Evolutionary conservation across 352 stramenopile species (phyloP), one percentile per base, ranked within the genome.

Genomic region (Globisporangium iwayamae): DNA sequence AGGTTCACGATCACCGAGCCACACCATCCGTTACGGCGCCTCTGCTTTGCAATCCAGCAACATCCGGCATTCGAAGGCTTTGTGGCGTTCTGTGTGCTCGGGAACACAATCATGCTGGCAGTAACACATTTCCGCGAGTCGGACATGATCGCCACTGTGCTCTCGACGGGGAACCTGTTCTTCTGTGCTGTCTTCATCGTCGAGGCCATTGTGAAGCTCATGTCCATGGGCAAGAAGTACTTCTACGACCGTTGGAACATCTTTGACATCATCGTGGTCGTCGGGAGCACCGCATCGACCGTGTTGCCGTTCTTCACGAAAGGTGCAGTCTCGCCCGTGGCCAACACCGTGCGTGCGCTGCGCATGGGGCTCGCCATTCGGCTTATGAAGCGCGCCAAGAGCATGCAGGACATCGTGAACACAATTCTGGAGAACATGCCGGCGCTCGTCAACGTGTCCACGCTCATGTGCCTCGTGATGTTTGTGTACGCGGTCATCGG

Each of bases 401-500:
- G 70, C 22, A 81, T 94, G 70, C 69, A 82, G 54, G 68, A 79
- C 30, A 83, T 94, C 45, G 72, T 91, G 25, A 81, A 69, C 36
- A 94, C 85, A 9, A 76, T 94, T 18, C 60, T 90, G 13, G 81
- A 84, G 51, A 88, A 86, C 38, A 71, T 94, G 59, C 76, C 85
- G 18, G 83, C 85, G n/a, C 73, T 94, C 16, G 43, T 88, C 14
- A 94, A 94, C 63, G 83, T 94, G 2, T 86, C 68, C 3, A 81
- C 70, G 47, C 66, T 94, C 14, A 72, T 93, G 61, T 76, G 81
- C 14, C 64, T 94, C 18, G 68, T 91, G 62, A 85, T 90, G 52
- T 92, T 94, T 56, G 85, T 93, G 32, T 94, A 90, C 67, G 75
- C 79, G 2, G 75, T 94, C 13, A 81, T 93, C 20, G 85, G 85